phyloP scores from a whole-genome alignment of 2,329 filamentous ascomycete species.

The Dothideomycetidae sp. region DNA sequence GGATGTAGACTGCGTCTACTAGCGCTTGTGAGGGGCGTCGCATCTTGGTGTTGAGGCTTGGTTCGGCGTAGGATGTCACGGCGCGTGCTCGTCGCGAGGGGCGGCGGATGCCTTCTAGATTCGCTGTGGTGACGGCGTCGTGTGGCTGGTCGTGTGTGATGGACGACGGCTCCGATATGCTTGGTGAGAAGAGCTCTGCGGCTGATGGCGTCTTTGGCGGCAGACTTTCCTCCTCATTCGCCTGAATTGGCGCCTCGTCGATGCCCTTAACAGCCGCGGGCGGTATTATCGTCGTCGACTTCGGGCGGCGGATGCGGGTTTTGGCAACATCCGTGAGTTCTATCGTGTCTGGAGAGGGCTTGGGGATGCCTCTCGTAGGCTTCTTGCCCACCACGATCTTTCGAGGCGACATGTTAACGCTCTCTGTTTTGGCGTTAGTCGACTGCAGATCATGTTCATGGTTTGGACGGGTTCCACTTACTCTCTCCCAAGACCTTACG shows the following conservation, averaged over 20 bases:
- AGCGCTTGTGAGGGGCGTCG: conserved; percentile 33
- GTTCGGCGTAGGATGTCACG: conserved; percentile 36
- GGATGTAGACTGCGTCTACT: conserved; percentile 28
- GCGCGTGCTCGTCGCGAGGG: conserved; percentile 32
- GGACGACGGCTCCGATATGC: conserved; percentile 29
- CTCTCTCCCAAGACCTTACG: conserved; percentile 31
- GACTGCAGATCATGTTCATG: no score
- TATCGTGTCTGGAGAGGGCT: conserved; percentile 4
- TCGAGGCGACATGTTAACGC: conserved; percentile 24
- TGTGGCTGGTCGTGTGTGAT: conserved; percentile 23
- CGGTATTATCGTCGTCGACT: conserved; percentile 16
- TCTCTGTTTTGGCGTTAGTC: conserved; percentile 14
- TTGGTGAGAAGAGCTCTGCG: conserved; percentile 29
- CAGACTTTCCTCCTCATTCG: not conserved
- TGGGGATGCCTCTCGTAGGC: conserved; percentile 12
- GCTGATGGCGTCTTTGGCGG: conserved; percentile 19
- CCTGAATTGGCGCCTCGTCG: conserved; percentile 4
- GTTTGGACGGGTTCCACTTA: conserved; percentile 16
- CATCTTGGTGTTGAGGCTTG: conserved; percentile 35
- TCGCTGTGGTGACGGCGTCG: conserved; percentile 20
- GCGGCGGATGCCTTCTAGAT: conserved; percentile 21
- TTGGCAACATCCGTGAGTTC: conserved; percentile 11
- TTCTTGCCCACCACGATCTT: conserved; percentile 15
- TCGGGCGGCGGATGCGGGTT: conserved; percentile 17
- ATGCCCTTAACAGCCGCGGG: conserved; percentile 9